Evolutionary conservation across 805 yeast species (phyloP), one percentile per base, ranked within the genome.

Genomic region (Teunomyces lycoperdinae): DNA sequence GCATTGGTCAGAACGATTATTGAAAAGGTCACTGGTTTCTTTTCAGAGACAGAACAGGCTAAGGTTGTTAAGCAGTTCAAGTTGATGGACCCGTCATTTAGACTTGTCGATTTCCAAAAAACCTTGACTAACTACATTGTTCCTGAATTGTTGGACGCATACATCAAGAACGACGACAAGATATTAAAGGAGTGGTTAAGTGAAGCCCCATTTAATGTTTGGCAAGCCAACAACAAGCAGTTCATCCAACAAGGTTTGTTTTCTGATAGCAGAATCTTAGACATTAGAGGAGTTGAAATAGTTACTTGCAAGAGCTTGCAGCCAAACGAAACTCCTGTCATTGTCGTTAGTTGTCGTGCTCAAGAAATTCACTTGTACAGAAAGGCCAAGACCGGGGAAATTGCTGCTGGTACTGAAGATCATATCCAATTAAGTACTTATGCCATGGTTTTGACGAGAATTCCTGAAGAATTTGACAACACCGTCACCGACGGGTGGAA

Each of bases 401-500:
- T 94, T 47, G 95, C 91, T 46, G 99, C 98, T 7, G 99, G 99
- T 60, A 83, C 90, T 29, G 96, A 90, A 63, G 96, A 91, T 60
- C 90, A 90, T 68, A 89, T 94, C 57, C 83, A 89, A 67, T 79
- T 89, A 78, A 84, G 95, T 58, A 85, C 96, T n/a, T 94, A 94
- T 65, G 98, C 96, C 35, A 82, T 94, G 90, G 99, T 92, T 17
- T 74, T 94, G 58, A 90, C 99, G 14, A 83, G 99, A 68, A 75
- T 88, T 45, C 90, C 97, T 3, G 99, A 91, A 67, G 90, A 91
- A 51, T 82, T 94, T 62, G 96, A 84, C 53, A 87, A 94, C 65
- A 78, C 80, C 46, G 91, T 84, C 61, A 94, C 99, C 20, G 96
- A 89, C 62, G 99, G 99, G 30, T 94, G 99, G 99, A 89, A 88